phyloP scores from a whole-genome alignment of 176 grass and related monocot species.

The Zoysia pacifica region DNA sequence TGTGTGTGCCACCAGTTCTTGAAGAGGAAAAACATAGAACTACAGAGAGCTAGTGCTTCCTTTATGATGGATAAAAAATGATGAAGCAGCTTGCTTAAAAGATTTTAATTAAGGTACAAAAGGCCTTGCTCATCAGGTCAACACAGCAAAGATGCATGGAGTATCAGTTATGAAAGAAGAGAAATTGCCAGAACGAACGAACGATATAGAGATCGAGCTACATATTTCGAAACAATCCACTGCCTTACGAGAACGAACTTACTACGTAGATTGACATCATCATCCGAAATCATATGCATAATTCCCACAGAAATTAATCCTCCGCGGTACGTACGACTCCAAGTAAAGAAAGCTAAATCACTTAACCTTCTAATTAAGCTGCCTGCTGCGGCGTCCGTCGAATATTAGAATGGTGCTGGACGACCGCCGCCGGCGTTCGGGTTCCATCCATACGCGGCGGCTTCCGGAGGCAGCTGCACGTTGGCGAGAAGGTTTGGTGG shows the following conservation, averaged over 20 bases:
- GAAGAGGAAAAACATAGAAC: neutral
- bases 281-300: slow-evolving; percentile 46
- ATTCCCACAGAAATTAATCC: slow-evolving; percentile 34
- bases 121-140: slow-evolving; percentile 14
- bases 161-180: slow-evolving; percentile 31
- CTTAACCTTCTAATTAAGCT: slow-evolving; percentile 40
- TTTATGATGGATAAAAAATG: slow-evolving; percentile 13
- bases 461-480: slow-evolving; percentile 70
- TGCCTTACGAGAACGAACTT: slow-evolving; percentile 34
- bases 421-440: slow-evolving; percentile 35
- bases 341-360: slow-evolving; percentile 44
- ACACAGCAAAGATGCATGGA: neutral
- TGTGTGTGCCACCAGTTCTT: neutral
- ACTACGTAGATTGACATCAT: slow-evolving; percentile 13
- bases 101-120: slow-evolving; percentile 18
- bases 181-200: slow-evolving; percentile 25
- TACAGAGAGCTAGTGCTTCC: neutral
- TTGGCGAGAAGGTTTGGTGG: slow-evolving; percentile 80
- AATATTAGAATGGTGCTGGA: slow-evolving; percentile 45
- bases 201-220: slow-evolving; percentile 10
- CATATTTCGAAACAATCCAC: slow-evolving; percentile 37
- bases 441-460: slow-evolving; percentile 51
- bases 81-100: neutral
- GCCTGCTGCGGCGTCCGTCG: neutral
- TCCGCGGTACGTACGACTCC: neutral